Evolutionary conservation across 2,329 filamentous ascomycete species (phyloP).

Genomic region (Aureobasidium sp.): DNA sequence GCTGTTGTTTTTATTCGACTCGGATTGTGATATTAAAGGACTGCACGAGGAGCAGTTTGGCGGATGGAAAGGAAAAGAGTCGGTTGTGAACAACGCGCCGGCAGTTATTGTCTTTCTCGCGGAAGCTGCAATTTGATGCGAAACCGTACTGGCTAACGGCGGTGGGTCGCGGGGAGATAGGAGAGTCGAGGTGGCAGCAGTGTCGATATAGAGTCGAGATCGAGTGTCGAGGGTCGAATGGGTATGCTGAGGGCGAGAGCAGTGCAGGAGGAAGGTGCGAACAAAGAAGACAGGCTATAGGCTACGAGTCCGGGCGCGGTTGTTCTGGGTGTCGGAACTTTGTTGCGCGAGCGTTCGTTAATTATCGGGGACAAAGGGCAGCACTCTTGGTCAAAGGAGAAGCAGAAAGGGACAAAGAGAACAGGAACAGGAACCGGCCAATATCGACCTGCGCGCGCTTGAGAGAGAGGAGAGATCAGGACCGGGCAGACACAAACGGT

Average conservation of each 20-base stretch:
- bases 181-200: background rate
- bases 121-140: conserved; percentile 4
- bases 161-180: background rate
- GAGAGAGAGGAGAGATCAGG: background rate
- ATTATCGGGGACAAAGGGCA: background rate
- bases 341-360: background rate
- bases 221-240: background rate
- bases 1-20: background rate
- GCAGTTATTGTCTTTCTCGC: background rate
- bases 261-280: background rate
- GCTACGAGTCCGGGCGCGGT: background rate
- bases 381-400: background rate
- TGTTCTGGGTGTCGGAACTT: background rate
- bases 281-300: background rate
- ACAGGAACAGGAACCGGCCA: background rate
- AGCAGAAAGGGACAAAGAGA: conserved; percentile 1
- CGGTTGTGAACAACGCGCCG: background rate
- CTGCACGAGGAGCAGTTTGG: background rate
- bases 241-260: background rate
- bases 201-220: background rate
- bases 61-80: background rate
- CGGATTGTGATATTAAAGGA: background rate
- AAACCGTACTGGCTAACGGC: conserved; percentile 5
- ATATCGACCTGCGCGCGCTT: background rate
- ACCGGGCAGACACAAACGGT: conserved; percentile 3